Evolutionary conservation across 2,329 filamentous ascomycete genomes (phyloP).

Genomic region (Colletotrichum sp.): DNA sequence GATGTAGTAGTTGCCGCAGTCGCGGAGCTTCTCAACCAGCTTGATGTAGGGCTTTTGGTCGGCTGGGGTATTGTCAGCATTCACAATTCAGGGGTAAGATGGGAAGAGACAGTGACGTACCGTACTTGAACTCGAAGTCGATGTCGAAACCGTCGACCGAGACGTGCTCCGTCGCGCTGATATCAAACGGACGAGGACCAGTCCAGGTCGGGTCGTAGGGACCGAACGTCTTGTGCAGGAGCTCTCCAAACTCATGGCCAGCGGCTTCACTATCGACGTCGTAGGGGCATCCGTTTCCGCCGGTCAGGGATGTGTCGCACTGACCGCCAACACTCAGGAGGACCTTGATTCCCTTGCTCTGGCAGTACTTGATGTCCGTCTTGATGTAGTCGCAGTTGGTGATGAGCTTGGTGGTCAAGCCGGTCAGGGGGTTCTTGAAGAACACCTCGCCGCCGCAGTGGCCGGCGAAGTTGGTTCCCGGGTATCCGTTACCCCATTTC

Average conservation of each 20-base stretch:
- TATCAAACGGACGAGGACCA: constrained; percentile 44
- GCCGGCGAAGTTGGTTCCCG: constrained; percentile 42
- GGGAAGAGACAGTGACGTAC: constrained; percentile 24
- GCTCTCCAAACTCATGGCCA: constrained; percentile 39
- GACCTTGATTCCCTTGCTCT: constrained; percentile 44
- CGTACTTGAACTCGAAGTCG: constrained; percentile 39
- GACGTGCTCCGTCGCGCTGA: constrained; percentile 25
- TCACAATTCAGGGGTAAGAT: not conserved
- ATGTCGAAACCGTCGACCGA: constrained; percentile 47
- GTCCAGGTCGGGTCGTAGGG: constrained; percentile 33
- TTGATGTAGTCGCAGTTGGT: constrained; percentile 39
- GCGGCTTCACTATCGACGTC: constrained; percentile 31
- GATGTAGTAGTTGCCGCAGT: constrained; percentile 34
- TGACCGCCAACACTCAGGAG: constrained; percentile 45
- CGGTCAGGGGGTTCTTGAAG: constrained; percentile 22
- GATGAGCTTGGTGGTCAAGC: constrained; percentile 32
- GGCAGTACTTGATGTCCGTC: constrained; percentile 44
- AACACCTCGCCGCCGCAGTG: constrained; percentile 37
- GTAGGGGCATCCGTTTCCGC: constrained; percentile 32
- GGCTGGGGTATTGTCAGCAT: constrained; percentile 21
- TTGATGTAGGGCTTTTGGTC: constrained; percentile 38
- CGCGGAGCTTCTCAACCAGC: constrained; percentile 40
- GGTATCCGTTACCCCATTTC: constrained; percentile 37
- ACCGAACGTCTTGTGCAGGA: constrained; percentile 42
- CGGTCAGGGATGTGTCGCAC: constrained; percentile 19